These are phyloP conservation scores for Neophaeococcomyces mojaviensis DNA, from an alignment of 2,329 filamentous ascomycete species.

Conservation along the genomic window DNA sequence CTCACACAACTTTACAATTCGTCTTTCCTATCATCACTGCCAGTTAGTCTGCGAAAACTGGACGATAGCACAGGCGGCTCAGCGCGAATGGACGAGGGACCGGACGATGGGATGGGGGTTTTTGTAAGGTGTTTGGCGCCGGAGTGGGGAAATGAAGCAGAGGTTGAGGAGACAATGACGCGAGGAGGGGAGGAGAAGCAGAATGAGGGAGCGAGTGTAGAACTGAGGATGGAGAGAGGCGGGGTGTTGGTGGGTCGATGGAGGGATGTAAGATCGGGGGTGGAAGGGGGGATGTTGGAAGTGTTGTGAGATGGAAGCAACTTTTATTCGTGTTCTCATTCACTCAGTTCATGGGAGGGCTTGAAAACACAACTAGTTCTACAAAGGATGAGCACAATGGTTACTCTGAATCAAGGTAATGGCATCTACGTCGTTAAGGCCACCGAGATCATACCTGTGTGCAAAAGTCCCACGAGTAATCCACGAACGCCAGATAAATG, in stretches of 20 bases:
- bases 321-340: no score
- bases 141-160: constrained; percentile 18
- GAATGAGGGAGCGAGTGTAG: constrained; percentile 23
- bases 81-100: constrained; percentile 83
- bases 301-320: constrained; percentile 35
- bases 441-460: no score
- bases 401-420: no score
- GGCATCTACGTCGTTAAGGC: no score
- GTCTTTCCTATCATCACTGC: constrained; percentile 79
- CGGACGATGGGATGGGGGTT: constrained; percentile 74
- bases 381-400: no score
- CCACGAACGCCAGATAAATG: no score
- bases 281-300: constrained; percentile 37
- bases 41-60: constrained; percentile 67
- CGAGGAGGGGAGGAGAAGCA: constrained; percentile 9
- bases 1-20: constrained; percentile 76
- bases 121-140: constrained; percentile 58
- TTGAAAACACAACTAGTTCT: no score
- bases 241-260: constrained; percentile 64
- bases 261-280: constrained; percentile 60
- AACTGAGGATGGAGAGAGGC: constrained; percentile 43
- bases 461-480: no score
- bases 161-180: constrained; percentile 11
- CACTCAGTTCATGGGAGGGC: no score
- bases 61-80: constrained; percentile 79